Base-by-base conservation (phyloP, 2,329 filamentous ascomycete genomes). In the Hypoxylon sp. region DNA sequence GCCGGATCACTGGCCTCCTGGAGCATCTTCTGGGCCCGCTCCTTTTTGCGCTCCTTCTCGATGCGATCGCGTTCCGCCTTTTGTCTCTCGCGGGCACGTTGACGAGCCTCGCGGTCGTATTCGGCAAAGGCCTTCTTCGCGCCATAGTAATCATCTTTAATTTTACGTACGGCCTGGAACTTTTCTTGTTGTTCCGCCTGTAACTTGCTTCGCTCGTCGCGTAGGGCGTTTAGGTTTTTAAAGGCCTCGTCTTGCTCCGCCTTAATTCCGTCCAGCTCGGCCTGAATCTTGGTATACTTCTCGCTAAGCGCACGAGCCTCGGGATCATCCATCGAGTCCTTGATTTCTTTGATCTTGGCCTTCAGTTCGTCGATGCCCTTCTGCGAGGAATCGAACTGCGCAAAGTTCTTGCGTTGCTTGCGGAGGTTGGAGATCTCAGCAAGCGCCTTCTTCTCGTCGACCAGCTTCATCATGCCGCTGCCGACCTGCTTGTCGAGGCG, bases 381-480 rank as follows among this genome's bases (percentile, higher is more conserved):
- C 81, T 98, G 92, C 32, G 89, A 84, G 62, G 91, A 89, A 63
- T 97, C 93, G 74, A 98, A 91, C 65, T 89, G 87, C 61, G 89
- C 88, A 77, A 99, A 97, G 79, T 88, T 91, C 88, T 97, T 98
- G 82, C 92, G 92, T 74, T 91, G 87, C 84, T 96, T 97, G 79
- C 91, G 90, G 70, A 98, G 82, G 77, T 82, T 90, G 50, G 91
- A 91, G 72, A 97, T 90, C 73, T 97, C 93, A 52, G 86, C 82
- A 19, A 98, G 85, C 7, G 92, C 89, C 86, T 97, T 98, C 85
- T 93, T 96, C 87, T 98, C 95, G 73, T 99, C 95, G 10, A 98
- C 95, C 53, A 99, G 84, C 82, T 94, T 97, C 91, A 99, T 94
- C 77, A 87, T 91, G 68, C 94, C 94, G 34, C 89, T 87, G 78